Percentiles rank a stretch among this genome's conserved stretches.
phyloP scores from a whole-genome alignment of 768 basidiomycete genomes.

The Dioszegia hungarica region DNA sequence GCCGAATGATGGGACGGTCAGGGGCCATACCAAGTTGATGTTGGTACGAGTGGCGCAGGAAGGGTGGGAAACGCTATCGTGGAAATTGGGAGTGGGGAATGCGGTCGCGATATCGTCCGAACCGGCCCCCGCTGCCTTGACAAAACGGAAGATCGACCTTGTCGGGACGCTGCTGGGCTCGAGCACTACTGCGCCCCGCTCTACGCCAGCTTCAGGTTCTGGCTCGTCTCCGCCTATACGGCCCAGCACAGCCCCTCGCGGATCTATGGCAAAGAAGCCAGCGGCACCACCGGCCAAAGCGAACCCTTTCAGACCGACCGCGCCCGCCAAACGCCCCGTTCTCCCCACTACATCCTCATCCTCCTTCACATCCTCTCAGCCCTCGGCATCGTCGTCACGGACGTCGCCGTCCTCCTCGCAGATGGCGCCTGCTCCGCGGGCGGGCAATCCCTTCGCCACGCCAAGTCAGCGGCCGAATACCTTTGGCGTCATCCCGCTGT shows the following conservation, averaged over 20 bases:
- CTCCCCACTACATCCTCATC: no score
- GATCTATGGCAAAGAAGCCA: background rate
- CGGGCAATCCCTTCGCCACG: background rate
- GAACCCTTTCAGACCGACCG: background rate
- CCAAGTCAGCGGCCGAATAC: background rate
- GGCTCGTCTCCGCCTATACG: no score
- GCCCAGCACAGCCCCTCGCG: no score
- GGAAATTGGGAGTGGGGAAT: conserved; percentile 6
- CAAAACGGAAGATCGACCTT: background rate
- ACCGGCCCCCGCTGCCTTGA: background rate
- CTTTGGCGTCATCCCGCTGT: background rate
- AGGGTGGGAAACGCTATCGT: conserved; percentile 27
- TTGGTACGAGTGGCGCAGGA: conserved; percentile 33
- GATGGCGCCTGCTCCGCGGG: background rate
- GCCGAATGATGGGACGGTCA: background rate
- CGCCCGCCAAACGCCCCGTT: background rate
- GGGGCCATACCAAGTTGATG: conserved; percentile 26
- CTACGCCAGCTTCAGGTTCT: background rate
- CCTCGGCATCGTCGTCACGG: background rate
- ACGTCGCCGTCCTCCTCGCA: background rate
- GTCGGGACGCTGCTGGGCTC: background rate
- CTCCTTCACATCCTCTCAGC: background rate
- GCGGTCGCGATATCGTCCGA: background rate
- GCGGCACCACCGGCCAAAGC: background rate
- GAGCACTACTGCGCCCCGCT: background rate